Percentiles rank a stretch among this genome's conserved stretches.
Evolutionary conservation across 176 grass and related monocot genomes (phyloP).

Genomic region (Carex cristatella): DNA sequence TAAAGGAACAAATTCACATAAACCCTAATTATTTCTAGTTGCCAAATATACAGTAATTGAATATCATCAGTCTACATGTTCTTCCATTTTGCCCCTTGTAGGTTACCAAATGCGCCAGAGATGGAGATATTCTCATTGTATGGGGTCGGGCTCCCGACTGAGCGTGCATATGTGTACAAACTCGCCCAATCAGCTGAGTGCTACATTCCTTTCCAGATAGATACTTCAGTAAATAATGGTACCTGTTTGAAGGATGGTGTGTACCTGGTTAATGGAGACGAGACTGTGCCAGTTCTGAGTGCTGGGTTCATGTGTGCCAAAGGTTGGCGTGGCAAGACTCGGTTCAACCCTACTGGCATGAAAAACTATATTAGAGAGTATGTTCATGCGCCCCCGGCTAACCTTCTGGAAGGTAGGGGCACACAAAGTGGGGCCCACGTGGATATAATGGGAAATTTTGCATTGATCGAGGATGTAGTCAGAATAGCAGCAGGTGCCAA

Average conservation of each 20-base stretch:
- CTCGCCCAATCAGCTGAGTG: constrained; percentile 70
- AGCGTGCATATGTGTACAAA: constrained; percentile 95
- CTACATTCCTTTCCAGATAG: constrained; percentile 94
- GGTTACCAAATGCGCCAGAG: constrained; percentile 86
- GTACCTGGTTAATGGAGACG: constrained; percentile 71
- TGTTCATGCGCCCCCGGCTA: constrained; percentile 65
- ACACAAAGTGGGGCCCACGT: constrained; percentile 95
- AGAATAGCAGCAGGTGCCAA: constrained; percentile 81
- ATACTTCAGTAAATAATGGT: constrained; percentile 56
- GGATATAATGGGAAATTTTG: constrained; percentile 99
- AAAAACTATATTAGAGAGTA: constrained; percentile 87
- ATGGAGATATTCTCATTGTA: constrained; percentile 99
- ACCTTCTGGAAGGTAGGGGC: constrained; percentile 81
- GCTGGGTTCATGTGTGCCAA: constrained; percentile 94
- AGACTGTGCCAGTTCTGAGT: constrained; percentile 88
- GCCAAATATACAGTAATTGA: background rate
- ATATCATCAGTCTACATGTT: background rate
- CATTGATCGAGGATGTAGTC: constrained; percentile 86
- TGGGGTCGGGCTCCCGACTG: constrained; percentile 89
- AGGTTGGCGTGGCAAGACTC: constrained; percentile 90
- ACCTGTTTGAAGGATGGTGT: constrained; percentile 80
- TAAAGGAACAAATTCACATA: background rate
- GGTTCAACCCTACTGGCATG: constrained; percentile 88
- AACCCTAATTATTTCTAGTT: background rate
- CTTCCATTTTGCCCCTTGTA: constrained; percentile 35